Evolutionary conservation across 2,329 filamentous ascomycete species (phyloP).

Genomic region (Arthroderma sp.): DNA sequence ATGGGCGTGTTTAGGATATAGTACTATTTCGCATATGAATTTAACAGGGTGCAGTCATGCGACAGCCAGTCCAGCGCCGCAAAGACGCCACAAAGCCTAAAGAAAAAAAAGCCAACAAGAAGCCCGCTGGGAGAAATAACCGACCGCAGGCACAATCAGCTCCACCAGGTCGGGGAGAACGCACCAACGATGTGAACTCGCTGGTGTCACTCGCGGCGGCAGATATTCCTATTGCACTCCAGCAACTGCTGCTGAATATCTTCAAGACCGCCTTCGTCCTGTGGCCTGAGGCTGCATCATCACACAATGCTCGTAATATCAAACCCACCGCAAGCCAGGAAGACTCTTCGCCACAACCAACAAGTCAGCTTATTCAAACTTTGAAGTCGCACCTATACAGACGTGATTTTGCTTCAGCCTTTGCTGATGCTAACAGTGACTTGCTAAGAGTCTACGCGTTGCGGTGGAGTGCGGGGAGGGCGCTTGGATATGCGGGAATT

Average conservation of each 20-base stretch:
- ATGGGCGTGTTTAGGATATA: no score
- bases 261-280: conserved; percentile 53
- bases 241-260: conserved; percentile 59
- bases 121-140: no score
- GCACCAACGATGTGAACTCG: no score
- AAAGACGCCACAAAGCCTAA: no score
- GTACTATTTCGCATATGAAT: no score
- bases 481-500: conserved; percentile 64
- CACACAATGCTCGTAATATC: not conserved
- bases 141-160: no score
- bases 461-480: conserved; percentile 78
- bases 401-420: conserved; percentile 70
- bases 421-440: conserved; percentile 48
- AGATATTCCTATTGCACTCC: conserved; percentile 38
- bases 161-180: no score
- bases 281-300: conserved; percentile 18
- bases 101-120: no score
- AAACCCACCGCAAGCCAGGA: not conserved
- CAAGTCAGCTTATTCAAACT: conserved; percentile 53
- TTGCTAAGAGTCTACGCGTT: conserved; percentile 72
- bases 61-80: no score
- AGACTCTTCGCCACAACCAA: conserved; percentile 5
- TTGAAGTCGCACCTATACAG: conserved; percentile 78
- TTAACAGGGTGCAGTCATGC: no score
- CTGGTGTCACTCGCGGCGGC: no score